Evolutionary conservation across 768 basidiomycete genomes (phyloP).

Genomic region (Brasilioporus rufonigricans): DNA sequence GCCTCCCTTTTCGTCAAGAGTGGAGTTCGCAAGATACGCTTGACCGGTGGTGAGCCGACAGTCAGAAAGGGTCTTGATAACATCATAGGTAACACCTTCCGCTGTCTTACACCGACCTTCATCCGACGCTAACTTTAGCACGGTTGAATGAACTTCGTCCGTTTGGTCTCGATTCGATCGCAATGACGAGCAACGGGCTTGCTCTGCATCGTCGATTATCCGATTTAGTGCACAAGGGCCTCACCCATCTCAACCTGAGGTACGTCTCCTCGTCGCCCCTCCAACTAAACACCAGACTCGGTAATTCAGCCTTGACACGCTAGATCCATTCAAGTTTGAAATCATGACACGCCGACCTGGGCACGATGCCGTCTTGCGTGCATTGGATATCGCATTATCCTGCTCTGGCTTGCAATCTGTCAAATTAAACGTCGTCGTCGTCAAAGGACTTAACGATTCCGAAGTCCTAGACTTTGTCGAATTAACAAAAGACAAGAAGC

Average conservation of each 20-base stretch:
- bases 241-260: conserved; percentile 76
- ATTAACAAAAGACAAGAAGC: conserved; percentile 58
- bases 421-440: conserved; percentile 83
- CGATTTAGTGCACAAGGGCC: conserved; percentile 61
- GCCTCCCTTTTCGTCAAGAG: conserved; percentile 74
- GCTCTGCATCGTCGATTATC: conserved; percentile 72
- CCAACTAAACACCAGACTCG: conserved; percentile 2
- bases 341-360: conserved; percentile 79
- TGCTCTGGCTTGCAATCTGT: conserved; percentile 52
- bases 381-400: conserved; percentile 61
- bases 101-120: neutral
- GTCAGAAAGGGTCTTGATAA: conserved; percentile 71
- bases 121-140: conserved; percentile 36
- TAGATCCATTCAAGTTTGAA: conserved; percentile 86
- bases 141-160: conserved; percentile 59
- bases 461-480: conserved; percentile 79
- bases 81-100: conserved; percentile 55
- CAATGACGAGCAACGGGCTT: conserved; percentile 85
- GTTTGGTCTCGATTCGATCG: conserved; percentile 69
- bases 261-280: conserved; percentile 21
- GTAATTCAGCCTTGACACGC: conserved; percentile 68
- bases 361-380: conserved; percentile 69
- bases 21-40: conserved; percentile 83
- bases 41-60: conserved; percentile 89
- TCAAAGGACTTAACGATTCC: conserved; percentile 78